Conservation (phyloP, 306 rosid genomes). For the Sesbania bispinosa region DNA sequence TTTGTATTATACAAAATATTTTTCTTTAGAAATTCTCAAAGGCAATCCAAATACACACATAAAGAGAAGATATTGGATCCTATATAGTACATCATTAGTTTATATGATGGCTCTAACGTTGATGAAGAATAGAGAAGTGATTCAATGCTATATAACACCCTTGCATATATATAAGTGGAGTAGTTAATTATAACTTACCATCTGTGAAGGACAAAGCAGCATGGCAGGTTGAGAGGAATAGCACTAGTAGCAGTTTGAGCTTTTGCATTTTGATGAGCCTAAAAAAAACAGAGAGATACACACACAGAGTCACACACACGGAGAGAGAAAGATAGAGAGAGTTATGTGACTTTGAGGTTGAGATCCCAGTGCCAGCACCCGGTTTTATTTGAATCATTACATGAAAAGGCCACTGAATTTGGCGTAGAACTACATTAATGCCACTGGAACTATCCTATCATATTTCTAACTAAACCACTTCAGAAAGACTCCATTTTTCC, state of each 20-base stretch:
- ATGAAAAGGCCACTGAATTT: conserved; percentile 34
- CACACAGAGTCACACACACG: not conserved
- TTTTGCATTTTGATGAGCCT: conserved; percentile 36
- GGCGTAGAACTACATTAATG: conserved; percentile 33
- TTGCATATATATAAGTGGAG: not conserved
- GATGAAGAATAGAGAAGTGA: not conserved
- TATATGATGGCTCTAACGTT: not conserved
- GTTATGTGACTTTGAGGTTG: not conserved
- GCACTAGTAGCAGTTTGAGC: conserved; percentile 31
- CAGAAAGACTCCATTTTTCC: not conserved
- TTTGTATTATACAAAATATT: too few species aligned
- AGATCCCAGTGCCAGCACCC: conserved; percentile 18
- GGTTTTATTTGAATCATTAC: conserved; percentile 39
- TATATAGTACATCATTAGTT: not conserved
- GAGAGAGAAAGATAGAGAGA: not conserved
- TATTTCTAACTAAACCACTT: not conserved
- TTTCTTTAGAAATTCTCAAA: too few species aligned
- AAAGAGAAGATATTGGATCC: too few species aligned
- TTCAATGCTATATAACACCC: not conserved
- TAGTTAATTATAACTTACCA: conserved; percentile 36
- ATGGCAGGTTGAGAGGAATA: conserved; percentile 43
- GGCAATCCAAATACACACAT: too few species aligned
- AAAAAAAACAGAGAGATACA: not conserved
- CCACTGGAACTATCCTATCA: conserved; percentile 33
- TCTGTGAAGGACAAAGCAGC: conserved; percentile 34